phyloP scores from a whole-genome alignment of 495 filamentous ascomycete genomes.

The Podospora bellae-mahoneyi region DNA sequence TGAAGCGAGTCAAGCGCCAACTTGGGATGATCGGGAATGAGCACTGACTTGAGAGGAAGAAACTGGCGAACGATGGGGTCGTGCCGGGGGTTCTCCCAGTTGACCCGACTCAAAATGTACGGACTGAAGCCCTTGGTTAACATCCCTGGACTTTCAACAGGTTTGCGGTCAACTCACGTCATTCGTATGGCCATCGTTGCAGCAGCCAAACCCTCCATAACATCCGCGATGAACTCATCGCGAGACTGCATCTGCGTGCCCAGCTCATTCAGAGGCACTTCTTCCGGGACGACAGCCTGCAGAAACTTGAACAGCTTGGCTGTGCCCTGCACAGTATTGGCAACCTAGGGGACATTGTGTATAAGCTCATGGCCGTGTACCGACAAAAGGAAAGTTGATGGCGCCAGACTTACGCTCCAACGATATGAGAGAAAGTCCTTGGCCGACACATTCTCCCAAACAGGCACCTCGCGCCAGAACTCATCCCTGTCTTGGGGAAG shows the following conservation, averaged over 20 bases:
- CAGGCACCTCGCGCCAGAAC: slow-evolving; percentile 45
- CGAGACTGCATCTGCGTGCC: slow-evolving; percentile 39
- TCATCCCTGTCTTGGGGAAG: slow-evolving; percentile 24
- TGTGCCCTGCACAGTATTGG: slow-evolving; percentile 41
- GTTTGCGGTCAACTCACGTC: slow-evolving; percentile 32
- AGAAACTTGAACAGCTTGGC: slow-evolving; percentile 44
- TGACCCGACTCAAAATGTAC: slow-evolving; percentile 50
- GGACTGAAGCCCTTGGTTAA: slow-evolving; percentile 36
- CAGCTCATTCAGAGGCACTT: slow-evolving; percentile 35
- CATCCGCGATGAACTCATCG: slow-evolving; percentile 51
- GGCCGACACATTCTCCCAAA: slow-evolving; percentile 43
- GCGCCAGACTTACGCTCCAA: slow-evolving; percentile 43
- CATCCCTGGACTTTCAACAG: not conserved
- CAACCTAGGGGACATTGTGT: slow-evolving; percentile 22
- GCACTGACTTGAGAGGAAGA: slow-evolving; percentile 47
- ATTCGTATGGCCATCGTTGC: slow-evolving; percentile 55
- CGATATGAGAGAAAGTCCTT: slow-evolving; percentile 45
- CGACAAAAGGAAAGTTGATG: not conserved
- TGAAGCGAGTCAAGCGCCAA: slow-evolving; percentile 44
- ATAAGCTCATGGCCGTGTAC: not conserved
- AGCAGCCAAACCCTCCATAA: slow-evolving; percentile 43
- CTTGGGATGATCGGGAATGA: slow-evolving; percentile 49
- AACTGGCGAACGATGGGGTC: slow-evolving; percentile 56
- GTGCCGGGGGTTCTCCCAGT: slow-evolving; percentile 54
- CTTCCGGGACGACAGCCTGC: slow-evolving; percentile 42